Evolutionary conservation across 805 yeast genomes (phyloP).

Genomic region (Lipomyces yamanashiensis): DNA sequence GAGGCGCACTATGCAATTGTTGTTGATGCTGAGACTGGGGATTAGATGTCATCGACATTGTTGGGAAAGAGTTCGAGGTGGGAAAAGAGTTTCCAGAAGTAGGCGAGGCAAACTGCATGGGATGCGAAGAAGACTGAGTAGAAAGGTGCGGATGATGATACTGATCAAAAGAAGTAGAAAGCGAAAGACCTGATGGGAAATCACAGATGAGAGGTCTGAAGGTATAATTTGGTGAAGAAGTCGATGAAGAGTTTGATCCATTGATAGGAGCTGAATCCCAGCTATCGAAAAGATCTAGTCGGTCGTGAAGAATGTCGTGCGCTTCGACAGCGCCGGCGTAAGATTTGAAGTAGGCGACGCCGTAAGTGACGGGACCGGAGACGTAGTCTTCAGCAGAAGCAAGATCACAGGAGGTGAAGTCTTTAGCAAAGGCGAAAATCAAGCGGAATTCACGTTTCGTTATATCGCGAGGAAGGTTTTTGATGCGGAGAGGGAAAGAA

Average conservation of each 20-base stretch:
- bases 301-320: conserved; percentile 40
- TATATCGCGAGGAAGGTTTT: conserved; percentile 47
- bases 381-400: conserved; percentile 37
- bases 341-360: conserved; percentile 43
- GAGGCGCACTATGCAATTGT: conserved; percentile 11
- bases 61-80: conserved; percentile 18
- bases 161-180: conserved; percentile 14
- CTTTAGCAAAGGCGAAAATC: conserved; percentile 49
- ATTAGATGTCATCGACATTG: conserved; percentile 13
- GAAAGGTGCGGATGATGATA: conserved; percentile 13
- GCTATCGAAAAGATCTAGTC: conserved; percentile 39
- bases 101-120: conserved; percentile 9
- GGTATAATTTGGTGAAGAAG: conserved; percentile 25
- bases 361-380: conserved; percentile 38
- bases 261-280: conserved; percentile 8
- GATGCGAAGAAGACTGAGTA: conserved; percentile 11
- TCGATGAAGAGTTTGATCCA: conserved; percentile 19
- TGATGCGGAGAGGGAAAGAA: conserved; percentile 39
- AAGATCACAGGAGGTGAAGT: conserved; percentile 45
- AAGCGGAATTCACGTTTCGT: conserved; percentile 47
- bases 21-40: background rate
- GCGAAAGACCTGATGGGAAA: conserved; percentile 9
- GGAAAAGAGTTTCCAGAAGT: background rate
- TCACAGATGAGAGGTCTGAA: conserved; percentile 25
- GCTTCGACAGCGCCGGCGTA: conserved; percentile 43